Evolutionary conservation across 768 basidiomycete genomes (phyloP).

Genomic region (Mycena pura): DNA sequence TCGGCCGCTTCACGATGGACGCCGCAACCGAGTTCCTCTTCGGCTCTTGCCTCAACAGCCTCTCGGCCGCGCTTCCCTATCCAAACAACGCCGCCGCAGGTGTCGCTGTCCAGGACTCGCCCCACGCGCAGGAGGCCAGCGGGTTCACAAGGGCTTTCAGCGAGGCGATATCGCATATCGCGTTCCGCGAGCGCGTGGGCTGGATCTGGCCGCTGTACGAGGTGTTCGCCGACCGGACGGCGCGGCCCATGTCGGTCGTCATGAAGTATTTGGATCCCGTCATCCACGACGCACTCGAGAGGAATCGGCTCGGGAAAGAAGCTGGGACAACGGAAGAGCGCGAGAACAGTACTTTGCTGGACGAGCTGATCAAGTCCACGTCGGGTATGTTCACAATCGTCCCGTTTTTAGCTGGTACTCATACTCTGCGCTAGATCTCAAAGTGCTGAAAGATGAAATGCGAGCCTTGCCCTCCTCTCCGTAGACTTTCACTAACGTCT

Average conservation of each 20-base stretch:
- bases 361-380: no score
- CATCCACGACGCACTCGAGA: conserved; percentile 52
- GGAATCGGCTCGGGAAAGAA: conserved; percentile 44
- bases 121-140: conserved; percentile 30
- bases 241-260: conserved; percentile 52
- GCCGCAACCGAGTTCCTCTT: no score
- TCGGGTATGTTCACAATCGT: no score
- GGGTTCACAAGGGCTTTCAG: conserved; percentile 57
- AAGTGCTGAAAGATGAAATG: no score
- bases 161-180: conserved; percentile 50
- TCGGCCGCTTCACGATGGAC: no score
- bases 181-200: conserved; percentile 50
- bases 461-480: no score
- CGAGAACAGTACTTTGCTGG: no score
- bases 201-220: conserved; percentile 59
- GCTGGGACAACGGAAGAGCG: no score
- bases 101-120: conserved; percentile 30
- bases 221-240: conserved; percentile 56
- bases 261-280: conserved; percentile 61
- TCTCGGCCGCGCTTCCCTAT: conserved; percentile 57
- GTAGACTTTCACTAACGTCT: no score
- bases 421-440: no score
- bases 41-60: conserved; percentile 59
- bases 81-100: conserved; percentile 48
- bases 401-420: no score